Conservation (phyloP, 352 stramenopile species). For the Globisporangium megalacanthum region DNA sequence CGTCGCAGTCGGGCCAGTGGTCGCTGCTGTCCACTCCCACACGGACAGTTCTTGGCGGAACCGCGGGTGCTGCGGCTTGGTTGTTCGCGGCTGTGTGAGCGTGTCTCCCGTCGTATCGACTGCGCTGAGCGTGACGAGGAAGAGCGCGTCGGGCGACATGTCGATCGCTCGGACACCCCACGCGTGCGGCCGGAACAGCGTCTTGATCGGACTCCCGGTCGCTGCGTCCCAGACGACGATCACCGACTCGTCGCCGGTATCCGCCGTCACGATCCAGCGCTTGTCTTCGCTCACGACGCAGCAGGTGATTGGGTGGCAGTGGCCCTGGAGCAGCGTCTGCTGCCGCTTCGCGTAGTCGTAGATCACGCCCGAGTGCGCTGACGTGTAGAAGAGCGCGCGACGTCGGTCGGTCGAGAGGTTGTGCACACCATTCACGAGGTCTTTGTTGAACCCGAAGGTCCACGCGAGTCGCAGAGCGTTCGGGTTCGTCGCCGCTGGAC, state of each 20-base stretch:
- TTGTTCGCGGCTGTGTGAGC: neutral
- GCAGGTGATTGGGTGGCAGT: slow-evolving; percentile 89
- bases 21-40: slow-evolving; percentile 82
- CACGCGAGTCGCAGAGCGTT: slow-evolving; percentile 74
- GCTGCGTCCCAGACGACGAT: slow-evolving; percentile 89
- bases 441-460: slow-evolving; percentile 92
- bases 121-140: slow-evolving; percentile 80
- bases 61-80: slow-evolving; percentile 11
- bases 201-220: slow-evolving; percentile 86
- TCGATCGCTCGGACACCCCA: slow-evolving; percentile 82
- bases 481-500: neutral
- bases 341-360: slow-evolving; percentile 88
- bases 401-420: slow-evolving; percentile 67
- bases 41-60: slow-evolving; percentile 79
- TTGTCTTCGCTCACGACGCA: slow-evolving; percentile 90
- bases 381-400: slow-evolving; percentile 87
- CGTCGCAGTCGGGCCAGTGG: slow-evolving; percentile 9
- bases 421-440: slow-evolving; percentile 83
- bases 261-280: slow-evolving; percentile 90
- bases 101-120: slow-evolving; percentile 17
- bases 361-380: slow-evolving; percentile 89
- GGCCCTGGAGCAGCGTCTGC: slow-evolving; percentile 87
- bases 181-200: slow-evolving; percentile 82
- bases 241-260: slow-evolving; percentile 83
- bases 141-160: slow-evolving; percentile 86